Percentiles rank a stretch among this genome's conserved stretches.
phyloP scores from a whole-genome alignment of 805 yeast genomes.

The Komagataella kurtzmanii region DNA sequence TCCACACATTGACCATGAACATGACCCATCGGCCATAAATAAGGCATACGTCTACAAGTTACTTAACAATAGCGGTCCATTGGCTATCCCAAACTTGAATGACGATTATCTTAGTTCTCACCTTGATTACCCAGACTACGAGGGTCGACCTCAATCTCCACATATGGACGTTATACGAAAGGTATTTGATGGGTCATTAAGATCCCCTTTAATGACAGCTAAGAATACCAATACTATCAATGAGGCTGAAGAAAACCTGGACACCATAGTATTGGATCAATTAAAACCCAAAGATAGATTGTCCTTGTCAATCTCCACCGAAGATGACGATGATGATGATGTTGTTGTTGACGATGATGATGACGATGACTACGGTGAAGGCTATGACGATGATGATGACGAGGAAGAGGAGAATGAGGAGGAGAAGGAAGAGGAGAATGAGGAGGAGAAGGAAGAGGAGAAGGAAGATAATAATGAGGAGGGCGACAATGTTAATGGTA shows the following conservation, averaged over 20 bases:
- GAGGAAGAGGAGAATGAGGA: slow-evolving; percentile 11
- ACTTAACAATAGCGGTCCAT: neutral
- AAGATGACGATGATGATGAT: slow-evolving; percentile 6
- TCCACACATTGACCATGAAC: neutral
- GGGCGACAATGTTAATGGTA: slow-evolving; percentile 1
- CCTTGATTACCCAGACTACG: neutral
- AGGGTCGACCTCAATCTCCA: neutral
- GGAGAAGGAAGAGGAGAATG: slow-evolving; percentile 11
- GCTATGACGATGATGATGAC: slow-evolving; percentile 9
- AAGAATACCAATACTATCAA: neutral
- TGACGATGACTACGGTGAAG: slow-evolving; percentile 11
- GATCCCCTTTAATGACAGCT: neutral
- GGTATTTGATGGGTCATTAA: neutral
- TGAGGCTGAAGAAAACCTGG: neutral
- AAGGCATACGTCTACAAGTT: neutral
- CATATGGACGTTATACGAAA: neutral
- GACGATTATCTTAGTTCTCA: neutral
- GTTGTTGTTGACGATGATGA: slow-evolving; percentile 12
- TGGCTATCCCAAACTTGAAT: neutral
- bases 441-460: slow-evolving; percentile 11
- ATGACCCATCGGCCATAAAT: neutral
- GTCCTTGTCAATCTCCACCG: slow-evolving; percentile 2
- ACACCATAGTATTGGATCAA: neutral
- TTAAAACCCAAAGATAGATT: neutral
- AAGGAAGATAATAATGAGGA: slow-evolving; percentile 10